Conservation (phyloP, 257 asterid species). For the Parsonsia alboflavescens region DNA sequence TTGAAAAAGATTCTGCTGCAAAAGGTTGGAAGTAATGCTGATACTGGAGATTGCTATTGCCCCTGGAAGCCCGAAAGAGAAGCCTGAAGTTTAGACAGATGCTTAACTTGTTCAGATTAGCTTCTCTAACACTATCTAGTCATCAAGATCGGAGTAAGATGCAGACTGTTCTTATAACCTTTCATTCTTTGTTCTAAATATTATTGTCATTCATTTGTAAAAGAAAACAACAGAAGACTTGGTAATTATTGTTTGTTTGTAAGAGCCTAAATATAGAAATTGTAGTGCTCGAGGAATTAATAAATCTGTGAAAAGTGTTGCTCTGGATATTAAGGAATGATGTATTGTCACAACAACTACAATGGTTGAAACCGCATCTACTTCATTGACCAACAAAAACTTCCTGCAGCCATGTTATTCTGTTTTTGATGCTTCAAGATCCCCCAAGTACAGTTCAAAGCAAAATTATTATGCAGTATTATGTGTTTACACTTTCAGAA, state of each 20-base stretch:
- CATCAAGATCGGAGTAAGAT: neutral
- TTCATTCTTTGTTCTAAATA: neutral
- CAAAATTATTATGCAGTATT: neutral
- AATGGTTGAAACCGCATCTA: neutral
- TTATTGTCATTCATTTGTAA: slow-evolving; percentile 7
- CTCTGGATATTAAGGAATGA: neutral
- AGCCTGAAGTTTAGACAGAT: neutral
- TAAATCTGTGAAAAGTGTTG: neutral
- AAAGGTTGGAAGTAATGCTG: slow-evolving; percentile 7
- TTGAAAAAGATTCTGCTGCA: slow-evolving; percentile 20
- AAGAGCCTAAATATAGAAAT: neutral
- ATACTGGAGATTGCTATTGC: neutral
- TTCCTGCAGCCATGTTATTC: neutral
- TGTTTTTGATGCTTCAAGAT: neutral
- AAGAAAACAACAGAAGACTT: neutral
- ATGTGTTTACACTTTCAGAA: neutral
- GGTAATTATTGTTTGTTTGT: neutral
- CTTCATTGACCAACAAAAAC: neutral
- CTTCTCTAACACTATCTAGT: slow-evolving; percentile 6
- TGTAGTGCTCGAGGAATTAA: neutral
- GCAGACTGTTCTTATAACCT: neutral
- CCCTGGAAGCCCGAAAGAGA: neutral
- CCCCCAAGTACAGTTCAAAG: neutral
- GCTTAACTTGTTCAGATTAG: neutral
- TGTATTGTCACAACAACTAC: neutral